phyloP scores from a whole-genome alignment of 176 grass and related monocot species.

The Ensete glaucum region DNA sequence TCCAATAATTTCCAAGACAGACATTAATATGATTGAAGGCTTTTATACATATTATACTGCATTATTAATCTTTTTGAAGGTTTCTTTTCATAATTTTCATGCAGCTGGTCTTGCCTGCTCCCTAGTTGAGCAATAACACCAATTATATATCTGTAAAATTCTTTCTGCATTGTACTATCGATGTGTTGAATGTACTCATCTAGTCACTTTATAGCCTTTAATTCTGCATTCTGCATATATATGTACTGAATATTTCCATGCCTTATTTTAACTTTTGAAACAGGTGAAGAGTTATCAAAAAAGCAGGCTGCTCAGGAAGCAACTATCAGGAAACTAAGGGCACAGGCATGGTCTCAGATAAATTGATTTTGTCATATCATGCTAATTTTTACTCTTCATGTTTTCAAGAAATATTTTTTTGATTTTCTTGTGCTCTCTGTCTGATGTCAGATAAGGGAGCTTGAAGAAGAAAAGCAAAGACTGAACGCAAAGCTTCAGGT shows the following conservation, averaged over 20 bases:
- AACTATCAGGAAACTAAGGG: constrained; percentile 93
- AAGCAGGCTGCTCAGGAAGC: constrained; percentile 99
- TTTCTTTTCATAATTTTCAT: not conserved
- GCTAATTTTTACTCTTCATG: constrained; percentile 11
- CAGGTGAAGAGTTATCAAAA: constrained; percentile 96
- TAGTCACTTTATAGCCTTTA: not conserved
- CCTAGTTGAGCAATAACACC: not conserved
- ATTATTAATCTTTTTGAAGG: not conserved
- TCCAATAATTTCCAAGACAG: no score
- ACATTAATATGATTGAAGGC: not conserved
- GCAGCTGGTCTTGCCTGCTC: not conserved
- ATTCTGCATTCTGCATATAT: constrained; percentile 4
- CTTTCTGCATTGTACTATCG: not conserved
- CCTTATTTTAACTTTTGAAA: constrained; percentile 27
- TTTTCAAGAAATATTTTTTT: constrained; percentile 12
- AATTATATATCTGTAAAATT: not conserved
- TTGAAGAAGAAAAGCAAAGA: constrained; percentile 96
- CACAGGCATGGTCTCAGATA: constrained; percentile 56
- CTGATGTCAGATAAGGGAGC: constrained; percentile 78
- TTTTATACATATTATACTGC: not conserved
- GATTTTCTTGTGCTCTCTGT: constrained; percentile 20
- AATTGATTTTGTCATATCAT: constrained; percentile 5
- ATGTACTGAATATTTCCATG: not conserved
- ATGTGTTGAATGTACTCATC: not conserved
- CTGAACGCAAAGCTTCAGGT: constrained; percentile 97